Conservation (phyloP, 2,329 filamentous ascomycete species). For the Pleurostoma richardsiae region DNA sequence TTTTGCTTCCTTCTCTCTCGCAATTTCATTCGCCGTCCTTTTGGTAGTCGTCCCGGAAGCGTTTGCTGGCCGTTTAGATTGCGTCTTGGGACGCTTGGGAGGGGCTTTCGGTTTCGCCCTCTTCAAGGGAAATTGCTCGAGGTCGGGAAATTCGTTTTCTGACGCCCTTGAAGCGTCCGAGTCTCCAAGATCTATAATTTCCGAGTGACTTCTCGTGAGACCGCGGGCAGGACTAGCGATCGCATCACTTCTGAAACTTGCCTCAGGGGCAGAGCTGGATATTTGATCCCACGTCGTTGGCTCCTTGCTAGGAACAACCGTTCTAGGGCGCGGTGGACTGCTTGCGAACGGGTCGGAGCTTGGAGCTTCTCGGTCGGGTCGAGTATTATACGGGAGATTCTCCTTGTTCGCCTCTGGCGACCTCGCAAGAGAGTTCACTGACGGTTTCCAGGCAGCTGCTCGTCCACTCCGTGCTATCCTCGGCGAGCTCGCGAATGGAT, state of each 20-base stretch:
- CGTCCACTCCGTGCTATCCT: neutral
- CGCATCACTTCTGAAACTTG: slow-evolving; percentile 9
- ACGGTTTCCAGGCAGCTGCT: too few species aligned
- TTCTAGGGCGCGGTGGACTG: slow-evolving; percentile 7
- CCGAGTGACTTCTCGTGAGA: slow-evolving; percentile 10
- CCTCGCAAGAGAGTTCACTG: neutral
- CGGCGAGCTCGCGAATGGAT: slow-evolving; percentile 5
- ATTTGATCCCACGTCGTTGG: slow-evolving; percentile 42
- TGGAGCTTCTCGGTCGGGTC: neutral
- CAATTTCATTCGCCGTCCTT: slow-evolving; percentile 28
- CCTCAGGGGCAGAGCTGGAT: slow-evolving; percentile 46
- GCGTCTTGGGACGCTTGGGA: slow-evolving; percentile 1
- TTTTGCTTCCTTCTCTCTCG: slow-evolving; percentile 37
- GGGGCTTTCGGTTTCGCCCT: slow-evolving; percentile 9
- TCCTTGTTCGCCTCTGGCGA: slow-evolving; percentile 2
- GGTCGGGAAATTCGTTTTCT: slow-evolving; percentile 45
- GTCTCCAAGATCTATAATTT: slow-evolving; percentile 26
- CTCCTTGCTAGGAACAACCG: slow-evolving; percentile 13
- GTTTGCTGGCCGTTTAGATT: slow-evolving; percentile 13
- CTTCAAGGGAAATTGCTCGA: slow-evolving; percentile 32
- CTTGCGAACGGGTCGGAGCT: slow-evolving; percentile 16
- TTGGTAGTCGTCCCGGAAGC: slow-evolving; percentile 8
- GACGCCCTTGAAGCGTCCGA: slow-evolving; percentile 22
- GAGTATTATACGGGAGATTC: slow-evolving; percentile 4
- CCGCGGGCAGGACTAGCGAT: slow-evolving; percentile 1